These are phyloP conservation scores for Saitozyma podzolica DNA, from an alignment of 768 basidiomycete genomes.

Conservation along the genomic window DNA sequence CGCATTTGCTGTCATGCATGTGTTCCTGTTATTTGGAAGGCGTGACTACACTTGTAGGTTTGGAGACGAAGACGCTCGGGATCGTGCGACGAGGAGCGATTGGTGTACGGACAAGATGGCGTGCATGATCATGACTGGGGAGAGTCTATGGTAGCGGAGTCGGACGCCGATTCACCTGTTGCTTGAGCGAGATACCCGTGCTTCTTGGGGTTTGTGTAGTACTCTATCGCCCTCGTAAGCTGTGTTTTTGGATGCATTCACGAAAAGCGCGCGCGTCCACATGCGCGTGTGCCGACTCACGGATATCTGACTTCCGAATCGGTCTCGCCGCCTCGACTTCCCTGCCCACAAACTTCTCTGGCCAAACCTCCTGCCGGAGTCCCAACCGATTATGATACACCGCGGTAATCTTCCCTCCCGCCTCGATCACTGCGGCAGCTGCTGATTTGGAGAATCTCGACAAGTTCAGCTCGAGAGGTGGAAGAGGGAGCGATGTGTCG, in stretches of 20 bases:
- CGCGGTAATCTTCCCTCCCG: conserved; percentile 81
- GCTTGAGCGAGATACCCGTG: conserved; percentile 43
- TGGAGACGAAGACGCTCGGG: too few relatives aligned
- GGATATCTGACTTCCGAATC: conserved; percentile 78
- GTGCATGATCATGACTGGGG: background rate
- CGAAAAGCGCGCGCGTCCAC: too few relatives aligned
- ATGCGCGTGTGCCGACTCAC: conserved; percentile 56
- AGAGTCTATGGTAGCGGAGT: background rate
- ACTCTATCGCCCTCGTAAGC: conserved; percentile 17
- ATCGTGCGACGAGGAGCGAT: too few relatives aligned
- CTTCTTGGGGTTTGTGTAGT: conserved; percentile 51
- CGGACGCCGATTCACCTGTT: background rate
- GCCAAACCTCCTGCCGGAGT: conserved; percentile 60
- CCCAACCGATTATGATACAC: conserved; percentile 88
- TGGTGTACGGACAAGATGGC: too few relatives aligned
- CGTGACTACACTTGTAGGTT: too few relatives aligned
- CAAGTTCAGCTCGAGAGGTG: conserved; percentile 73
- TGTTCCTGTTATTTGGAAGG: too few relatives aligned
- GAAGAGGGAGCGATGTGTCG: conserved; percentile 43
- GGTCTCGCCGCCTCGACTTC: conserved; percentile 76
- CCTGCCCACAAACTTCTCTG: conserved; percentile 59
- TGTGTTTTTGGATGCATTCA: too few relatives aligned
- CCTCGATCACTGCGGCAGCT: conserved; percentile 75
- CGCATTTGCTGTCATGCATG: background rate
- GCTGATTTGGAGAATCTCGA: conserved; percentile 85